Evolutionary conservation across 2,329 filamentous ascomycete species (phyloP).

Genomic region (Fusarium nematophilum): DNA sequence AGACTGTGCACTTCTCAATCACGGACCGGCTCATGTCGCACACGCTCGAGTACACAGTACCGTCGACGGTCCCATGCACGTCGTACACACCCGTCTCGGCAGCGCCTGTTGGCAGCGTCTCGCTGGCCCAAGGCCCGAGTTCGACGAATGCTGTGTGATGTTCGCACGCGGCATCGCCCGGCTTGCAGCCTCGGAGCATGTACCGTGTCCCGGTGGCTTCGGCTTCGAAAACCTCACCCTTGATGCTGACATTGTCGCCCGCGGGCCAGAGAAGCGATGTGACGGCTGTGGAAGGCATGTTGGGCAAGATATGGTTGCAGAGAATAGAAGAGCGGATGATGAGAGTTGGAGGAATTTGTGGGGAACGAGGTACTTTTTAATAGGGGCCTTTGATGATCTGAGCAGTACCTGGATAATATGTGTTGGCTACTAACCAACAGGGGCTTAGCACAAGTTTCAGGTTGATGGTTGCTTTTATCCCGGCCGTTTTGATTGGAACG

Average conservation of each 20-base stretch:
- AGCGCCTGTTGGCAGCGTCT: slow-evolving; percentile 4
- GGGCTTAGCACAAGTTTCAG: slow-evolving; percentile 3
- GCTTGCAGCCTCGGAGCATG: slow-evolving; percentile 8
- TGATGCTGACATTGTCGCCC: not conserved
- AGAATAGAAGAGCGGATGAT: not conserved
- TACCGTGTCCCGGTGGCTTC: slow-evolving; percentile 3
- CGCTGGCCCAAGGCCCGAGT: slow-evolving; percentile 11
- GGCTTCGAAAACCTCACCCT: slow-evolving; percentile 2
- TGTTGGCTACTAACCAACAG: not conserved
- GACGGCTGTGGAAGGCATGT: slow-evolving; percentile 1
- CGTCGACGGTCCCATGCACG: slow-evolving; percentile 10
- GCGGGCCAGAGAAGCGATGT: slow-evolving; percentile 13
- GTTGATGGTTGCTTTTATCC: too few relatives aligned
- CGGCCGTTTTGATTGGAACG: too few relatives aligned
- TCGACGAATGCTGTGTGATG: slow-evolving; percentile 15
- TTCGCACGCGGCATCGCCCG: not conserved
- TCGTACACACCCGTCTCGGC: slow-evolving; percentile 11
- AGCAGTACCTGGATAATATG: not conserved
- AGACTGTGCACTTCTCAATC: slow-evolving; percentile 3
- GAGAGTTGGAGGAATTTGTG: too few relatives aligned
- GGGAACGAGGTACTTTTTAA: too few relatives aligned
- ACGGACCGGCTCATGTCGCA: slow-evolving; percentile 14
- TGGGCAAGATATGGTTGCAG: not conserved
- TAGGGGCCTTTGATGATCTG: too few relatives aligned
- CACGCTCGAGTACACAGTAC: slow-evolving; percentile 14